Evolutionary conservation across 768 basidiomycete species (phyloP), one percentile per base, ranked within the genome.

Genomic region (Boletales sp.): DNA sequence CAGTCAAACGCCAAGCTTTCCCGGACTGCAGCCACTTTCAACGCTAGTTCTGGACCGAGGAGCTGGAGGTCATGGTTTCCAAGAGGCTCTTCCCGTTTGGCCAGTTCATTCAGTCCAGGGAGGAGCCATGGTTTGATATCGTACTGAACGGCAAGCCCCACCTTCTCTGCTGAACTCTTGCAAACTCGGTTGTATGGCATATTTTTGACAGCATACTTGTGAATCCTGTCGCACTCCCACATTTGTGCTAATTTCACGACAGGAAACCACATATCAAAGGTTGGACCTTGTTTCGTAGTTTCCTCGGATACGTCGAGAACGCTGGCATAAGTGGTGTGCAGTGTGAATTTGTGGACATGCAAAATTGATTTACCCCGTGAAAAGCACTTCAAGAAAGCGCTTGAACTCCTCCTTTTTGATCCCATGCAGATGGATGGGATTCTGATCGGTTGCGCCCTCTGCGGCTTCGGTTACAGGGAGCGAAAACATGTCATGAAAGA

Each of bases 161-260:
- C 57, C 44, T 65, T 68, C 33, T 66, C 59, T 17, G 64, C 54
- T 4, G 57, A n/a, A 21, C 34, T 8, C 49, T 42, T 62, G 39
- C 3, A 0, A 11, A 51, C 28, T 11, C 32, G 31, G 9, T 15
- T 13, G 48, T 53, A 64, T 17, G 61, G 53, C 47, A 77, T 57
- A 2, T 55, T 48, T 5, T 63, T 14, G 14, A 72, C 59, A 5
- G 71, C 71, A 32, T 60, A 50, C 15, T 54, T 46, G 32, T 70
- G 63, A 30, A 74, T 43, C 13, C 50, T 43, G 17, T 59, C 51
- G 44, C 72, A 72, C 37, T 60, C 57, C 71, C 75, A 76, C 58
- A 71, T 69, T 7, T 57, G 67, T 7, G 75, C 58, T 18, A 76
- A 57, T 52, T 71, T 70, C n/a, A 73, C 56, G 18, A 72, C 65